Conservation (phyloP, 768 basidiomycete species). For the Lactarius evosmus region DNA sequence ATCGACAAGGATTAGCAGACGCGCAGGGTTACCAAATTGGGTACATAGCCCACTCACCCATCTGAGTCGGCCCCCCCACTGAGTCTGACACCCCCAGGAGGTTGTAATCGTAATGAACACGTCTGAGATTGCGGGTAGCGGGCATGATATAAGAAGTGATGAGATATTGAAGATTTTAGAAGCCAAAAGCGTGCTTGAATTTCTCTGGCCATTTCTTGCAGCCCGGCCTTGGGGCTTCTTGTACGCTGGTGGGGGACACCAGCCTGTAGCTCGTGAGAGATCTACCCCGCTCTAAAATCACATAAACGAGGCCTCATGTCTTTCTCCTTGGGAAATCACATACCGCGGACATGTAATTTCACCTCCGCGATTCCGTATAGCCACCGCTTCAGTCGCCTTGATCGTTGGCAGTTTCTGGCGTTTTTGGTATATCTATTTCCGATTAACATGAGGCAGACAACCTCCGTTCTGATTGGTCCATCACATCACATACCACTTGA, state of each 20-base stretch:
- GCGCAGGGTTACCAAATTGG: conserved; percentile 6
- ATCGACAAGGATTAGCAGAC: conserved; percentile 16
- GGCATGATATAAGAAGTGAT: conserved; percentile 14
- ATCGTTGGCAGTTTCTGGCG: neutral
- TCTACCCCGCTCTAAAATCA: conserved; percentile 2
- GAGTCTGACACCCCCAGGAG: neutral
- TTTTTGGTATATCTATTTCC: neutral
- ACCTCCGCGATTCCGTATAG: neutral
- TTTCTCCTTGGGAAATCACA: neutral
- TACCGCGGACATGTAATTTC: conserved; percentile 8
- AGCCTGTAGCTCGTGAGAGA: conserved; percentile 6
- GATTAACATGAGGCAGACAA: conserved; percentile 1
- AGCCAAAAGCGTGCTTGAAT: neutral
- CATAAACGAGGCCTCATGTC: conserved; percentile 1
- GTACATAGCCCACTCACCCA: neutral
- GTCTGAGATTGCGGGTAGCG: conserved; percentile 9
- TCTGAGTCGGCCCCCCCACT: neutral
- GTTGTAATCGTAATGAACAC: no score
- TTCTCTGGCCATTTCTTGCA: conserved; percentile 8
- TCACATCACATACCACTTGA: neutral
- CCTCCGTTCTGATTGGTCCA: conserved; percentile 14
- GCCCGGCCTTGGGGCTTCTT: neutral
- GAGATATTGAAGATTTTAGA: neutral
- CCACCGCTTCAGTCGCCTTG: conserved; percentile 6
- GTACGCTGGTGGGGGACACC: neutral